A percentile compares a stretch with the other conserved stretches of the same genome.
phyloP scores from a whole-genome alignment of 371 early-diverging fungal species.

The Homolaphlyctis polyrhiza region DNA sequence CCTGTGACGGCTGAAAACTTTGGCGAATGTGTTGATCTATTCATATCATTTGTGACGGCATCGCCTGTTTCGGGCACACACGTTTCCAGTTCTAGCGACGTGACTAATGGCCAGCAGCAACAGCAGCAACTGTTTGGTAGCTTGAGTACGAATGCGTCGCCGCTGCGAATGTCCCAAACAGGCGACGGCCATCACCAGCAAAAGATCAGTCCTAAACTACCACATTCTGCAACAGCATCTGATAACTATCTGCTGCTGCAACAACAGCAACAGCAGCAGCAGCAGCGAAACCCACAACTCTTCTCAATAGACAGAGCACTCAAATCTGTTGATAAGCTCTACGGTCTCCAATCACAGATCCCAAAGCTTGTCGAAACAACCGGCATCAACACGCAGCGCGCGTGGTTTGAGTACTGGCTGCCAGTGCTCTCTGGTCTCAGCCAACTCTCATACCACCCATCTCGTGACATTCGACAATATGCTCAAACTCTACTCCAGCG shows the following conservation, averaged over 20 bases:
- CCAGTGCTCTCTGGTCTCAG: slow-evolving; percentile 61
- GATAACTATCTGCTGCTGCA: neutral
- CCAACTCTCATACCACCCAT: slow-evolving; percentile 63
- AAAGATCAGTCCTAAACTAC: too few species aligned
- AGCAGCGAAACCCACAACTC: neutral
- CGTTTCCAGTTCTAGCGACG: neutral
- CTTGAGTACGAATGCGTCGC: neutral
- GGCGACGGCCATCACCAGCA: too few species aligned
- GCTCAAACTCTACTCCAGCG: slow-evolving; percentile 60
- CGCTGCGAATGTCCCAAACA: neutral
- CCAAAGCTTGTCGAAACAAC: slow-evolving; percentile 48
- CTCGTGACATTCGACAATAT: slow-evolving; percentile 57
- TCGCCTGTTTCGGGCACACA: neutral
- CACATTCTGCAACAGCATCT: too few species aligned
- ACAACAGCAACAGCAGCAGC: neutral
- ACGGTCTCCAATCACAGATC: slow-evolving; percentile 49
- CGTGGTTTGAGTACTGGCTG: slow-evolving; percentile 66
- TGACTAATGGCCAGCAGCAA: neutral
- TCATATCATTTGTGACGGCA: slow-evolving; percentile 40
- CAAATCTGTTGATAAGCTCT: slow-evolving; percentile 57
- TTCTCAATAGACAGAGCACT: slow-evolving; percentile 50
- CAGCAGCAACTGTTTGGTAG: too few species aligned
- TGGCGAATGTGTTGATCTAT: slow-evolving; percentile 61
- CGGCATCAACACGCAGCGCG: slow-evolving; percentile 43
- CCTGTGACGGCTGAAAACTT: slow-evolving; percentile 48